These are phyloP conservation scores for Aphanomyces cochlioides DNA, from an alignment of 352 stramenopile species.

Conservation along the genomic window DNA sequence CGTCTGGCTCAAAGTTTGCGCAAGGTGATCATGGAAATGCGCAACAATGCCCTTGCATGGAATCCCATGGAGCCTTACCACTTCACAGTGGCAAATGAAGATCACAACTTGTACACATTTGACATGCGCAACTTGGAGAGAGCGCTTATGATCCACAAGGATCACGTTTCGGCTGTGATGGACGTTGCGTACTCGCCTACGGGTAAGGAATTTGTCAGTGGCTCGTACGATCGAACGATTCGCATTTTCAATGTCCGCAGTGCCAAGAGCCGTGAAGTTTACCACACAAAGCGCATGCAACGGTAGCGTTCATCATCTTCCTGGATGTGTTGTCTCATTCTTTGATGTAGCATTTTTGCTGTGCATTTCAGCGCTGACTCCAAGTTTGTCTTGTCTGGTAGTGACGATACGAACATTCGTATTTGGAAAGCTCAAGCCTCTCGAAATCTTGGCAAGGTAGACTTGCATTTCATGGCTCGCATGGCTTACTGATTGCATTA, in stretches of 20 bases:
- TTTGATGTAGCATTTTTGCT: conserved; percentile 54
- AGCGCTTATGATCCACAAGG: conserved; percentile 96
- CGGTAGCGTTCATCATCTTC: conserved; percentile 38
- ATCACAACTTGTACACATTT: conserved; percentile 99
- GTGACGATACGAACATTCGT: conserved; percentile 98
- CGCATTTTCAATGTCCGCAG: conserved; percentile 93
- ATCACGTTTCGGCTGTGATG: conserved; percentile 98
- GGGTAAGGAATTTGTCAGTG: conserved; percentile 97
- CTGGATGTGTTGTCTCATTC: conserved; percentile 19
- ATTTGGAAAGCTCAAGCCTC: conserved; percentile 98
- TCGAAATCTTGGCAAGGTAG: conserved; percentile 91
- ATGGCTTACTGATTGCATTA: conserved; percentile 30
- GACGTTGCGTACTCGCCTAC: conserved; percentile 96
- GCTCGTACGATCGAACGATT: conserved; percentile 97
- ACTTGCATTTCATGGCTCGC: conserved; percentile 18
- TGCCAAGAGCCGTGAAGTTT: conserved; percentile 88
- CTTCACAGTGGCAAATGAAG: conserved; percentile 99
- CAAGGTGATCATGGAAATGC: conserved; percentile 96
- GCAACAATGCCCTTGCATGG: conserved; percentile 97
- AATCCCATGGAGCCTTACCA: conserved; percentile 99
- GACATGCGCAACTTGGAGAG: conserved; percentile 97
- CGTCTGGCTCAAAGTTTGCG: conserved; percentile 90
- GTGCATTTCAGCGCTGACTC: conserved; percentile 84
- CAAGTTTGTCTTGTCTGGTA: conserved; percentile 97
- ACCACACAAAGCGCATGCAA: conserved; percentile 99